phyloP scores from a whole-genome alignment of 306 rosid species.

The Astragalus glycyphyllos region DNA sequence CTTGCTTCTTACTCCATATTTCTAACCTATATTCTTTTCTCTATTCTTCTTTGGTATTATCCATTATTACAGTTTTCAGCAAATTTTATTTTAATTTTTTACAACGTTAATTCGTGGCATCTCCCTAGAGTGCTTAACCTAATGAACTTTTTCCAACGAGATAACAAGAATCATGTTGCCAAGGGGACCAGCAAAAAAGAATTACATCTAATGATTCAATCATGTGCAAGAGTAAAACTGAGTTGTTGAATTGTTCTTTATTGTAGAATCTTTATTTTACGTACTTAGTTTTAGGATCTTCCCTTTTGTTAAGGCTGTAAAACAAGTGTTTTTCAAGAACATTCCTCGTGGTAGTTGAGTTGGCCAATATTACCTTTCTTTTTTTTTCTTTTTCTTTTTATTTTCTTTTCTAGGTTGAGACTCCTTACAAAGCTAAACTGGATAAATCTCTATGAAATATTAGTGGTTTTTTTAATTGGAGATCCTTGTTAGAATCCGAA shows the following conservation, averaged over 20 bases:
- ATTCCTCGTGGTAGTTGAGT: conserved; percentile 44
- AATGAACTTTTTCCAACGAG: conserved; percentile 14
- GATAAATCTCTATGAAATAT: too few relatives aligned
- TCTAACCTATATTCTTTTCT: conserved; percentile 23
- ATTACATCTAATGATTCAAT: conserved; percentile 39
- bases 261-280: conserved; percentile 9
- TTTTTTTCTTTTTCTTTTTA: not conserved
- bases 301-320: conserved; percentile 67
- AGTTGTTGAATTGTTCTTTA: conserved; percentile 30
- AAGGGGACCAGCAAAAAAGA: conserved; percentile 43
- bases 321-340: conserved; percentile 44
- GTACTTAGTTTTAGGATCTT: conserved; percentile 41
- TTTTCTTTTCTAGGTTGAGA: not conserved
- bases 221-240: conserved; percentile 49
- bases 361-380: not conserved
- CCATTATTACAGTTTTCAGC: conserved; percentile 31
- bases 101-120: conserved; percentile 19
- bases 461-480: too few relatives aligned
- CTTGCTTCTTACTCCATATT: conserved; percentile 45
- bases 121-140: not conserved
- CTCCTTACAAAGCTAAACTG: too few relatives aligned
- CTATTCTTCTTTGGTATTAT: conserved; percentile 30
- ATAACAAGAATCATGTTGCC: conserved; percentile 31
- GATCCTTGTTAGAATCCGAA: too few relatives aligned
- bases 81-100: not conserved